Conservation (phyloP, 805 yeast species). For the Saccharomyces jurei region DNA sequence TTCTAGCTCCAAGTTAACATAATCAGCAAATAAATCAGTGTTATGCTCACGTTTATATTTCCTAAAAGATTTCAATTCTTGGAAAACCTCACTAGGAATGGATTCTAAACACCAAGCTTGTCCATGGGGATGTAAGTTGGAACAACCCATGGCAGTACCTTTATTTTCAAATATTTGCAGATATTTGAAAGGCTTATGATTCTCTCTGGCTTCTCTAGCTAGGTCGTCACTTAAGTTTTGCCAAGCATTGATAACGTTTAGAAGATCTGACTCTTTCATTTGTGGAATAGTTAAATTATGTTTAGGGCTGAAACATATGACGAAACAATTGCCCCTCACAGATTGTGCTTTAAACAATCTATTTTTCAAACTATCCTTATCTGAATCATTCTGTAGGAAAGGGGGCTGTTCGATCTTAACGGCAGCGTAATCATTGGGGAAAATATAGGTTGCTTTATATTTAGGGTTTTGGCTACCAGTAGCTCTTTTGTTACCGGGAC, state of each 20-base stretch:
- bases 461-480: conserved; percentile 52
- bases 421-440: conserved; percentile 65
- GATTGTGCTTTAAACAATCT: conserved; percentile 47
- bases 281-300: conserved; percentile 60
- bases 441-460: conserved; percentile 50
- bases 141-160: conserved; percentile 76
- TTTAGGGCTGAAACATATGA: conserved; percentile 64
- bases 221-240: conserved; percentile 41
- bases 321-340: conserved; percentile 61
- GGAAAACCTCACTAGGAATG: conserved; percentile 58
- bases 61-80: conserved; percentile 45
- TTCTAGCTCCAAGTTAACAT: conserved; percentile 46
- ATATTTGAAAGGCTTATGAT: conserved; percentile 44
- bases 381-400: conserved; percentile 18
- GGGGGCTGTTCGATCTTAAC: conserved; percentile 52
- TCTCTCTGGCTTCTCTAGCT: conserved; percentile 30
- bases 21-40: conserved; percentile 52
- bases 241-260: conserved; percentile 54
- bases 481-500: conserved; percentile 65
- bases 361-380: conserved; percentile 28
- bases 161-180: conserved; percentile 71
- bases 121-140: conserved; percentile 77
- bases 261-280: conserved; percentile 41
- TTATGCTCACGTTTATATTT: conserved; percentile 39
- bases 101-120: conserved; percentile 69